These are phyloP conservation scores for Conringia planisiliqua DNA, from an alignment of 345 rosid genomes.

Conservation along the genomic window DNA sequence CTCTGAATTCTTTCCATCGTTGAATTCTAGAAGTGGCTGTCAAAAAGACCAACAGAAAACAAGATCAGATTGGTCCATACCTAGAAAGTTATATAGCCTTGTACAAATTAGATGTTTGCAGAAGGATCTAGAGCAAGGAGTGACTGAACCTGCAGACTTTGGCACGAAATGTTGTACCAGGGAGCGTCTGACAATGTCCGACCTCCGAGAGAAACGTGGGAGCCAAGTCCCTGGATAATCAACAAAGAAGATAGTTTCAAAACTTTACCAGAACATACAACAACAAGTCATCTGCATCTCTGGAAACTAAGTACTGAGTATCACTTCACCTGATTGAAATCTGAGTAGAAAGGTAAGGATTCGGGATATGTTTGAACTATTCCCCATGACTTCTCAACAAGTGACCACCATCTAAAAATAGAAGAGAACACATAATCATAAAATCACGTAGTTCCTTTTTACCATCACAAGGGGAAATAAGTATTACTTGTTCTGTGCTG, in stretches of 20 bases:
- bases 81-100: neutral
- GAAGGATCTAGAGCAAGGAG: neutral
- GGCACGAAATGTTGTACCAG: slow-evolving; percentile 79
- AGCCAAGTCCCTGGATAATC: slow-evolving; percentile 58
- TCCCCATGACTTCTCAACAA: slow-evolving; percentile 80
- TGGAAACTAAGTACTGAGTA: neutral
- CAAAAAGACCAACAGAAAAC: slow-evolving; percentile 14
- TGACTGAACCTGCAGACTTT: slow-evolving; percentile 59
- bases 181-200: slow-evolving; percentile 31
- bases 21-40: slow-evolving; percentile 61
- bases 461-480: neutral
- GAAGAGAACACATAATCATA: neutral
- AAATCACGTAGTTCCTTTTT: neutral
- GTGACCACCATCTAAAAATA: slow-evolving; percentile 75
- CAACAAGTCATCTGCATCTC: neutral
- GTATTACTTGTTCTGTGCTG: slow-evolving; percentile 71
- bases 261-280: neutral
- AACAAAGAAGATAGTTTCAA: neutral
- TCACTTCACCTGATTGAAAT: slow-evolving; percentile 59
- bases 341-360: slow-evolving; percentile 62
- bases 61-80: neutral
- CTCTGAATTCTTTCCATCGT: slow-evolving; percentile 31
- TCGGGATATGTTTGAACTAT: slow-evolving; percentile 52
- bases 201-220: slow-evolving; percentile 57
- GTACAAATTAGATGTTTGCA: neutral